A percentile compares a stretch with the other conserved stretches of the same genome.
Evolutionary conservation across 1,284 basidiomycete species (phyloP).

Genomic region (Pterulicium gracile): DNA sequence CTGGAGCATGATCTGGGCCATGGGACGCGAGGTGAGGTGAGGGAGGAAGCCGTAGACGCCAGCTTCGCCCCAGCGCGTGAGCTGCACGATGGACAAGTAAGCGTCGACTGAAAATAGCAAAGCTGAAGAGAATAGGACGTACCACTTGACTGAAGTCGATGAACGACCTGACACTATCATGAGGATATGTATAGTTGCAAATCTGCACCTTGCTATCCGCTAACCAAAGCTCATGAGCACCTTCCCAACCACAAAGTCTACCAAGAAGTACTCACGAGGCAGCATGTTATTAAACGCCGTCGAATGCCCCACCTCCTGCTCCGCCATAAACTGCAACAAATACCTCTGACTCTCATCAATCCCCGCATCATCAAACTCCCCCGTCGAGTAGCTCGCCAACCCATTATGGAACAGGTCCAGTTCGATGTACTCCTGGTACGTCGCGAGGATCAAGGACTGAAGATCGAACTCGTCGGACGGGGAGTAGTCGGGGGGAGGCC

Average conservation of each 20-base stretch:
- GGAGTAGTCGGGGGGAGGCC: slow-evolving; percentile 34
- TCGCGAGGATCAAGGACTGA: slow-evolving; percentile 43
- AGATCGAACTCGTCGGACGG: slow-evolving; percentile 50
- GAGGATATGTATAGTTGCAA: slow-evolving; percentile 55
- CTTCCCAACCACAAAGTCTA: too few species aligned
- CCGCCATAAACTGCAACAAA: slow-evolving; percentile 46
- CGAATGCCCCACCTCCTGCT: slow-evolving; percentile 49
- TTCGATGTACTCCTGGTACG: slow-evolving; percentile 55
- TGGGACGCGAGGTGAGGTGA: slow-evolving; percentile 48
- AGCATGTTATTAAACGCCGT: slow-evolving; percentile 38
- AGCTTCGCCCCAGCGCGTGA: slow-evolving; percentile 48
- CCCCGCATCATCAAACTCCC: slow-evolving; percentile 48
- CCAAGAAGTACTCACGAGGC: slow-evolving; percentile 18
- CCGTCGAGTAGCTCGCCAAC: slow-evolving; percentile 37
- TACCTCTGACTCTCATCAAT: slow-evolving; percentile 41
- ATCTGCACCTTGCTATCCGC: slow-evolving; percentile 28
- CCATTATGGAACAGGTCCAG: slow-evolving; percentile 56
- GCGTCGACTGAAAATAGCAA: neutral
- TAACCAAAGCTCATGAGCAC: slow-evolving; percentile 4
- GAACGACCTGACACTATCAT: slow-evolving; percentile 47
- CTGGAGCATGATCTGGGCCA: slow-evolving; percentile 46
- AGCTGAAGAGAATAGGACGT: slow-evolving; percentile 10
- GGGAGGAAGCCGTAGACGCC: slow-evolving; percentile 52
- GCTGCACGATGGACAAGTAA: slow-evolving; percentile 11
- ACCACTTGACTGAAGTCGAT: slow-evolving; percentile 53